phyloP scores from a whole-genome alignment of 2,329 filamentous ascomycete genomes.

The Pleurostoma richardsiae region DNA sequence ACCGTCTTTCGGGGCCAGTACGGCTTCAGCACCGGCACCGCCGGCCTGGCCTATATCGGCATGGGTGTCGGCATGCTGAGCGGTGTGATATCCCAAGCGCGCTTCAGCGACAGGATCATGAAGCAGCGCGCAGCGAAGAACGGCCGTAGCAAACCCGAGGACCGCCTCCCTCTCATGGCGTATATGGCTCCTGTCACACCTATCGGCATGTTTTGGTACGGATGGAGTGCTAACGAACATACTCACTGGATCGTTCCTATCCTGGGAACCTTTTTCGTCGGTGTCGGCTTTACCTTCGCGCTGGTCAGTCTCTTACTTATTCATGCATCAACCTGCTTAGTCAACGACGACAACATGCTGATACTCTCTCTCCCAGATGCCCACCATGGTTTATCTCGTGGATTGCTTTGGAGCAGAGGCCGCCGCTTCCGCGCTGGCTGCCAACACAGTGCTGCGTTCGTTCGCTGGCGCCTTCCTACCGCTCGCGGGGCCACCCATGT shows the following conservation, averaged over 20 bases:
- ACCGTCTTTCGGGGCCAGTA: neutral
- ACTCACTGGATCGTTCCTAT: constrained; percentile 54
- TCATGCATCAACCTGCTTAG: neutral
- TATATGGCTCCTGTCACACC: neutral
- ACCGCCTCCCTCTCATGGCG: neutral
- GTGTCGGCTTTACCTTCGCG: neutral
- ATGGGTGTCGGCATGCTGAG: neutral
- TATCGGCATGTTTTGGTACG: constrained; percentile 55
- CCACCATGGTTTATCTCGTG: neutral
- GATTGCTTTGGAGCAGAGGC: constrained; percentile 20
- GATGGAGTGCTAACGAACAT: constrained; percentile 51
- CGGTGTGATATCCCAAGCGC: neutral
- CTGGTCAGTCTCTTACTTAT: neutral
- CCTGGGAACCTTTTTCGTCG: constrained; percentile 32
- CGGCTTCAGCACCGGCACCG: neutral
- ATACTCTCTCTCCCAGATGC: neutral
- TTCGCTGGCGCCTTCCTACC: constrained; percentile 53
- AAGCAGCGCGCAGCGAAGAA: neutral
- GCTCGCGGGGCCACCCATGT: constrained; percentile 7
- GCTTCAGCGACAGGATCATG: neutral
- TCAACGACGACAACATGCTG: too few species aligned
- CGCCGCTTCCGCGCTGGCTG: constrained; percentile 69
- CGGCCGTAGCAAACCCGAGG: neutral
- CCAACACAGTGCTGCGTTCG: constrained; percentile 66
- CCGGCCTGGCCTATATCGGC: neutral